A percentile compares a stretch with the other conserved stretches of the same genome.
phyloP scores from a whole-genome alignment of 192 early-diverging fungal genomes.

The Allomyces javanicus region DNA sequence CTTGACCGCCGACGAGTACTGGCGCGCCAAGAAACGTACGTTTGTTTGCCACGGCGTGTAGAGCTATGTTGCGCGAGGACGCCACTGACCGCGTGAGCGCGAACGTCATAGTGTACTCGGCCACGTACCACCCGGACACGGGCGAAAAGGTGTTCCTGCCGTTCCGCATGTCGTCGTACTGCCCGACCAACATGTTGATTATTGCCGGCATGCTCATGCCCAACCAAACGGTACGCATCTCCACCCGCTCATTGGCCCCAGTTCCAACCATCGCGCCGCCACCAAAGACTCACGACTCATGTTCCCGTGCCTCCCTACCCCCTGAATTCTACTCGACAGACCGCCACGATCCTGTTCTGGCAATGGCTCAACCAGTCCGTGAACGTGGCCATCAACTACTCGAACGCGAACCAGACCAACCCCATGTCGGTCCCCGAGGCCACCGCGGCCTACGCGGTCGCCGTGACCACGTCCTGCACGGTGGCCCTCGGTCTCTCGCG shows the following conservation, averaged over 20 bases:
- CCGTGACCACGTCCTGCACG: constrained; percentile 55
- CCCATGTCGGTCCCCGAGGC: constrained; percentile 53
- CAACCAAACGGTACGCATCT: constrained; percentile 38
- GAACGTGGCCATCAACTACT: constrained; percentile 70
- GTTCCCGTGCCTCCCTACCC: background rate
- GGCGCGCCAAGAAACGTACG: constrained; percentile 52
- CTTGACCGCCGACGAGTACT: constrained; percentile 28
- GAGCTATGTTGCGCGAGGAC: no score
- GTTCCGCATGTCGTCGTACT: constrained; percentile 68
- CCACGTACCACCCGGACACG: constrained; percentile 63
- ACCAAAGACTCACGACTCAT: background rate
- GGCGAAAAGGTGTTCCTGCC: constrained; percentile 56
- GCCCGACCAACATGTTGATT: constrained; percentile 61
- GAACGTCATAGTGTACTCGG: constrained; percentile 33
- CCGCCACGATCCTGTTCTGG: constrained; percentile 44
- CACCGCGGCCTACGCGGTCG: constrained; percentile 45
- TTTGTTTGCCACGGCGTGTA: background rate
- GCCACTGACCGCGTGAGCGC: background rate
- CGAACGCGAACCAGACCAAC: constrained; percentile 65
- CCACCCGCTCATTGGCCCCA: no score
- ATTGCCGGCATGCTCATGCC: constrained; percentile 69
- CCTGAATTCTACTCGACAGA: constrained; percentile 7
- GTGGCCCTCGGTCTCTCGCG: constrained; percentile 53
- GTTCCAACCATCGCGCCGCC: background rate
- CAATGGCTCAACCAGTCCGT: constrained; percentile 67